A percentile compares a stretch with the other conserved stretches of the same genome.
Evolutionary conservation across 2,329 filamentous ascomycete species (phyloP).

Genomic region (Clarireedia monteithiana): DNA sequence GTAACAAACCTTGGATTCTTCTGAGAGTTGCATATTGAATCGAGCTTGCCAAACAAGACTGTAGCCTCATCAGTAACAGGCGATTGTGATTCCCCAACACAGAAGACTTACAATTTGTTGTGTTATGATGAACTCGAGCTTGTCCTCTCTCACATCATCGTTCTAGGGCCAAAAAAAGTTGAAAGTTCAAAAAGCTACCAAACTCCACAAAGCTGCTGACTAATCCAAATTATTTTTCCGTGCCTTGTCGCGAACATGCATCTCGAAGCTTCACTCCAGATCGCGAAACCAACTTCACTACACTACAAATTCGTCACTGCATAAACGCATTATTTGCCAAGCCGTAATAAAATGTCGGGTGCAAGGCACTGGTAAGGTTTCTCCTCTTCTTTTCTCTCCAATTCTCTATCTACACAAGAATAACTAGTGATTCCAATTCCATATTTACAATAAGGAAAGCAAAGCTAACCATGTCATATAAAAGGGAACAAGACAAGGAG

Average conservation of each 20-base stretch:
- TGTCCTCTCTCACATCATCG: neutral
- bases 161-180: slow-evolving; percentile 12
- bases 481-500: slow-evolving; percentile 94
- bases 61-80: neutral
- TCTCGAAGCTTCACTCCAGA: neutral
- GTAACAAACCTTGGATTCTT: slow-evolving; percentile 81
- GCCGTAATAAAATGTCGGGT: slow-evolving; percentile 32
- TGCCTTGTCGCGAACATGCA: slow-evolving; percentile 12
- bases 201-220: slow-evolving; percentile 1
- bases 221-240: slow-evolving; percentile 9
- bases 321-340: neutral
- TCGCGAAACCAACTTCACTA: neutral
- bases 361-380: slow-evolving; percentile 60
- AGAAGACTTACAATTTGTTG: slow-evolving; percentile 4
- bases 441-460: slow-evolving; percentile 3
- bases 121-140: neutral
- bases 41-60: neutral
- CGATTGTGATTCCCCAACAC: neutral
- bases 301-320: neutral
- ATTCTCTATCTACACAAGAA: neutral
- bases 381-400: neutral
- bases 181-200: slow-evolving; percentile 4
- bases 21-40: slow-evolving; percentile 55
- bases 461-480: slow-evolving; percentile 20
- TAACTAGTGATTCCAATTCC: neutral